Evolutionary conservation across 192 early-diverging fungal species (phyloP).

Genomic region (Coemansia sp.): DNA sequence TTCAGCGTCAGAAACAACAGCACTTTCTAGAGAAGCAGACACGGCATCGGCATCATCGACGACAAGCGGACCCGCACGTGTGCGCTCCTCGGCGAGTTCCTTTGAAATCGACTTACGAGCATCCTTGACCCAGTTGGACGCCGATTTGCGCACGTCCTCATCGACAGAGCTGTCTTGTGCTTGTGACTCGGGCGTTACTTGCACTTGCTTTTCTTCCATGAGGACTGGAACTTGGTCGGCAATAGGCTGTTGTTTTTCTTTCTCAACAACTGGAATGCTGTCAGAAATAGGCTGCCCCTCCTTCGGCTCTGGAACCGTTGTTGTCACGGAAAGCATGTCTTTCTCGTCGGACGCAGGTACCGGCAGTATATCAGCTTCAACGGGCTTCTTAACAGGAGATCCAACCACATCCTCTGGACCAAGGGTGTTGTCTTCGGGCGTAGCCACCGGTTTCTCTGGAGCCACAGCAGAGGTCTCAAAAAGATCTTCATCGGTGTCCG

Average conservation of each 20-base stretch:
- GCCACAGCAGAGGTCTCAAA: not conserved
- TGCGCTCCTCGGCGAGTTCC: slow-evolving; percentile 53
- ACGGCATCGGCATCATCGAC: not conserved
- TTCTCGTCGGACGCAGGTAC: not conserved
- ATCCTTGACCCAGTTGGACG: slow-evolving; percentile 55
- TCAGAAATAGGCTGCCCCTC: not conserved
- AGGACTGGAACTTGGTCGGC: slow-evolving; percentile 1
- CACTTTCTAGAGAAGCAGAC: not conserved
- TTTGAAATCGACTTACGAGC: slow-evolving; percentile 53
- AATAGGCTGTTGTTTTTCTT: not conserved
- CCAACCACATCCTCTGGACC: not conserved
- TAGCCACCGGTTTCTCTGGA: not conserved
- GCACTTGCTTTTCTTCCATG: not conserved
- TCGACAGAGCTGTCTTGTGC: slow-evolving; percentile 11
- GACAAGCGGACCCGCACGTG: slow-evolving; percentile 15
- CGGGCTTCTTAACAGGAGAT: not conserved
- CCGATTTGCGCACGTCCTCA: slow-evolving; percentile 48
- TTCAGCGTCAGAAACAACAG: not conserved
- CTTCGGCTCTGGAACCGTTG: not conserved
- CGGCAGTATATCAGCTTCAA: not conserved
- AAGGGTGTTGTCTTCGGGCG: slow-evolving; percentile 3
- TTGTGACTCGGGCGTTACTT: not conserved
- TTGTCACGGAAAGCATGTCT: not conserved
- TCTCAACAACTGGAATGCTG: not conserved
- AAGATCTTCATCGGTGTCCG: slow-evolving; percentile 19